Evolutionary conservation across 1,139 yeast species (phyloP).

Genomic region (Debaryomyces sp.): DNA sequence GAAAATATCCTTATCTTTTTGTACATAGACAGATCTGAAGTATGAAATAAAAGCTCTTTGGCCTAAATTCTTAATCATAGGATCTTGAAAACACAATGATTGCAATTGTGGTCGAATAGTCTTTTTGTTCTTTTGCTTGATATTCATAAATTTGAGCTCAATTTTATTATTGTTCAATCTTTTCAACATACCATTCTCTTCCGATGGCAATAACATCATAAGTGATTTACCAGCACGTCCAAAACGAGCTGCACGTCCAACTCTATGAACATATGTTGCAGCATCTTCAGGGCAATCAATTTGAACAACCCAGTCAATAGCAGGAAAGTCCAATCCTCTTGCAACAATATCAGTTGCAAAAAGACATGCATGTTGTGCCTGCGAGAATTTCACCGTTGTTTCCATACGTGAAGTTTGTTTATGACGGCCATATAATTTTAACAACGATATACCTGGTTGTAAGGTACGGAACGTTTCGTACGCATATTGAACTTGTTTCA

Average conservation of each 20-base stretch:
- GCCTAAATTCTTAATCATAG: constrained; percentile 87
- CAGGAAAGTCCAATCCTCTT: constrained; percentile 95
- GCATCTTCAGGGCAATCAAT: constrained; percentile 96
- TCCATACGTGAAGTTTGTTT: constrained; percentile 93
- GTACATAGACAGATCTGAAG: constrained; percentile 79
- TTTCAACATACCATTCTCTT: constrained; percentile 75
- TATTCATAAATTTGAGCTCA: constrained; percentile 70
- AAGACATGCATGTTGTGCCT: constrained; percentile 84
- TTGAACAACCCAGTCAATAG: constrained; percentile 97
- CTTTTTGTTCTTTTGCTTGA: constrained; percentile 76
- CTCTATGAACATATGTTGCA: constrained; percentile 94
- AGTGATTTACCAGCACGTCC: constrained; percentile 88
- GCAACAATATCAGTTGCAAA: constrained; percentile 98
- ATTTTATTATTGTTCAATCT: constrained; percentile 66
- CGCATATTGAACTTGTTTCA: constrained; percentile 92
- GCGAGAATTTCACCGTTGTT: constrained; percentile 81
- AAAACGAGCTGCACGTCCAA: constrained; percentile 94
- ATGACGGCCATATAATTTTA: constrained; percentile 94
- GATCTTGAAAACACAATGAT: constrained; percentile 87
- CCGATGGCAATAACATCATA: constrained; percentile 80
- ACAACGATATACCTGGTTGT: constrained; percentile 93
- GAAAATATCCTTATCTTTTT: constrained; percentile 85
- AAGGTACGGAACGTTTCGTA: constrained; percentile 88
- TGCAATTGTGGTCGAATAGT: constrained; percentile 84
- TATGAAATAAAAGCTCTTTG: constrained; percentile 96